Percentiles rank a stretch among this genome's conserved stretches.
These are phyloP conservation scores for Dioscorea cayenensis DNA, from an alignment of 116 monocot genomes.

Conservation along the genomic window DNA sequence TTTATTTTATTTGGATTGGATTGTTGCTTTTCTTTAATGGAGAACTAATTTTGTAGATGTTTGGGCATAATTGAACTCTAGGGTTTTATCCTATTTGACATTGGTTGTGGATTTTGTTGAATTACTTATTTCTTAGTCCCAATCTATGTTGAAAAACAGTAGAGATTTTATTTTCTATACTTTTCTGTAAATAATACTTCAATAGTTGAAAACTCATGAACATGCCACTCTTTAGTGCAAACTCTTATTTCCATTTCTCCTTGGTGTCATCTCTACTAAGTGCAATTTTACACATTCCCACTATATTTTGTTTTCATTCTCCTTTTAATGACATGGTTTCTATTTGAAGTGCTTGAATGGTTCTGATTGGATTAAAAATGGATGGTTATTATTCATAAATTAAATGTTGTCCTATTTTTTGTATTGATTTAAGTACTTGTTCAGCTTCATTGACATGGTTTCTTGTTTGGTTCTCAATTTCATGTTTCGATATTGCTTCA, in stretches of 20 bases:
- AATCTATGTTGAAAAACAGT: no score
- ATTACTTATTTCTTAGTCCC: no score
- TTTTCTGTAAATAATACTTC: slow-evolving; percentile 4
- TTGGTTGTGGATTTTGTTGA: no score
- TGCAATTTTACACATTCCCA: slow-evolving; percentile 4
- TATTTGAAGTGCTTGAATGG: neutral
- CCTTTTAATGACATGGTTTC: neutral
- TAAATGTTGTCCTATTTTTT: no score
- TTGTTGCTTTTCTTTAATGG: no score
- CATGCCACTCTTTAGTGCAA: neutral
- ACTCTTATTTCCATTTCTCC: neutral
- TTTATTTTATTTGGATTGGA: no score
- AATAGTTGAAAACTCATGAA: slow-evolving; percentile 12
- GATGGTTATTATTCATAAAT: no score
- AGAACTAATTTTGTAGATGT: no score
- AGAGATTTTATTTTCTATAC: neutral
- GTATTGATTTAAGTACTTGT: neutral
- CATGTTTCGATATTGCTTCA: neutral
- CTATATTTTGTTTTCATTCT: slow-evolving; percentile 5
- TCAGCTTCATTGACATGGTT: neutral
- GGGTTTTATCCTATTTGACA: no score
- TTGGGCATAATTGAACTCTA: no score
- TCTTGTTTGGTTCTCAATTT: neutral
- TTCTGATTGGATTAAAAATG: neutral
- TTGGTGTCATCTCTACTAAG: slow-evolving; percentile 21